These are phyloP conservation scores for Coemansia sp. DNA, from an alignment of 192 early-diverging fungal species.

Conservation along the genomic window DNA sequence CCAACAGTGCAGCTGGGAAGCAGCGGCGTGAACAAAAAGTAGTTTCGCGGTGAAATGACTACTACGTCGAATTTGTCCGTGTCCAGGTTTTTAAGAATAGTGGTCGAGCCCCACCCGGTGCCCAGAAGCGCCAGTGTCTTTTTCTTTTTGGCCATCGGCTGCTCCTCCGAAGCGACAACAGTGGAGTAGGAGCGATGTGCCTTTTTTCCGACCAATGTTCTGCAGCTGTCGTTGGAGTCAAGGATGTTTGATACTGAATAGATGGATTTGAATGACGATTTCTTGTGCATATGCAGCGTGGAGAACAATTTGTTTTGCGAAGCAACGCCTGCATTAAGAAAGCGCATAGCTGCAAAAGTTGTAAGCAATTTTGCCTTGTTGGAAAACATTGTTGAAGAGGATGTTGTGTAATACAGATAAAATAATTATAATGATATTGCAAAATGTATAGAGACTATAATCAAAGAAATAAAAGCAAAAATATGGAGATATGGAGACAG, in stretches of 20 bases:
- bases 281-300: neutral
- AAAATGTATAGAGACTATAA: neutral
- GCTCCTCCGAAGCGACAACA: neutral
- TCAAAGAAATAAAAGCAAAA: neutral
- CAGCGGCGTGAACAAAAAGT: slow-evolving; percentile 87
- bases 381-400: neutral
- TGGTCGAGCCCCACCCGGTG: slow-evolving; percentile 66
- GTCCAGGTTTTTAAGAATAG: slow-evolving; percentile 70
- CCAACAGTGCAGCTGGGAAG: slow-evolving; percentile 85
- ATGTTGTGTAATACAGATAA: neutral
- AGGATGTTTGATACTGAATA: neutral
- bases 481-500: neutral
- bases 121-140: slow-evolving; percentile 56
- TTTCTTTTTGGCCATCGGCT: slow-evolving; percentile 5
- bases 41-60: slow-evolving; percentile 81
- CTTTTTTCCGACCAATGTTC: neutral
- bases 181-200: neutral
- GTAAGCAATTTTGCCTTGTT: neutral
- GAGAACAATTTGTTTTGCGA: neutral
- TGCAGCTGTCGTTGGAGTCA: neutral
- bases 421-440: neutral
- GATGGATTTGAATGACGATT: neutral
- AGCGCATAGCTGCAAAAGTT: neutral
- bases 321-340: neutral
- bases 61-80: slow-evolving; percentile 69